phyloP scores from a whole-genome alignment of 495 filamentous ascomycete genomes.

The Penicillium pulvis region DNA sequence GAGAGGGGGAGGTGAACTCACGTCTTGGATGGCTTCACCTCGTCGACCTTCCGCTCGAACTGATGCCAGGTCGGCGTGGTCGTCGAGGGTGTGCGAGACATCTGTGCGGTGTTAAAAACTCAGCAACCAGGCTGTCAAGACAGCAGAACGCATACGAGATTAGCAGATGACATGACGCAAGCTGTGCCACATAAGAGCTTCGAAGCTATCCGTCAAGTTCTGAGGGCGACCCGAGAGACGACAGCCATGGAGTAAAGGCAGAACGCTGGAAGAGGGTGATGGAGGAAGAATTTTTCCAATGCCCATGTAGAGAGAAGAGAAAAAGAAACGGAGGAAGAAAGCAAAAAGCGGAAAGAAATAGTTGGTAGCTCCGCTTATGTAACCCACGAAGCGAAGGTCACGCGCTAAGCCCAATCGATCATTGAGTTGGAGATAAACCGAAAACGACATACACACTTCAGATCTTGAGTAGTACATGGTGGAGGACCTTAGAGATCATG shows the following conservation, averaged over 20 bases:
- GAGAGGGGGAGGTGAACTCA: constrained; percentile 50
- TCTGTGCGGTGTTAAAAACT: constrained; percentile 54
- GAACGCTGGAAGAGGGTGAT: constrained; percentile 23
- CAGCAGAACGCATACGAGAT: constrained; percentile 47
- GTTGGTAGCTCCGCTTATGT: constrained; percentile 23
- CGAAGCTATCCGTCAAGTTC: constrained; percentile 26
- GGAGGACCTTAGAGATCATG: constrained; percentile 28
- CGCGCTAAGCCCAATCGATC: constrained; percentile 29
- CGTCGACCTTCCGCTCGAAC: constrained; percentile 81
- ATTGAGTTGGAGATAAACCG: constrained; percentile 7
- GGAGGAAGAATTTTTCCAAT: constrained; percentile 12
- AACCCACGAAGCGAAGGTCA: constrained; percentile 24
- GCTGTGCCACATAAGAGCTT: constrained; percentile 10
- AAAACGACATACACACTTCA: constrained; percentile 11
- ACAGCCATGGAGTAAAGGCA: constrained; percentile 34
- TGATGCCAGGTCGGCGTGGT: constrained; percentile 65
- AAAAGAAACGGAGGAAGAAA: constrained; percentile 15
- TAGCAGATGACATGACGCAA: constrained; percentile 39
- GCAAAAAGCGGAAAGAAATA: constrained; percentile 22
- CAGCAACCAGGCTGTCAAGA: constrained; percentile 36
- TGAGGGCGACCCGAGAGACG: constrained; percentile 28
- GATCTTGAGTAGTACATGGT: constrained; percentile 1
- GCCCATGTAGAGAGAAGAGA: constrained; percentile 11
- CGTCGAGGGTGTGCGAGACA: constrained; percentile 65
- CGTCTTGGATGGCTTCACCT: constrained; percentile 87